A percentile compares a stretch with the other conserved stretches of the same genome.
These are phyloP conservation scores for Aspergillus steynii DNA, from an alignment of 495 filamentous ascomycete genomes.

Conservation along the genomic window DNA sequence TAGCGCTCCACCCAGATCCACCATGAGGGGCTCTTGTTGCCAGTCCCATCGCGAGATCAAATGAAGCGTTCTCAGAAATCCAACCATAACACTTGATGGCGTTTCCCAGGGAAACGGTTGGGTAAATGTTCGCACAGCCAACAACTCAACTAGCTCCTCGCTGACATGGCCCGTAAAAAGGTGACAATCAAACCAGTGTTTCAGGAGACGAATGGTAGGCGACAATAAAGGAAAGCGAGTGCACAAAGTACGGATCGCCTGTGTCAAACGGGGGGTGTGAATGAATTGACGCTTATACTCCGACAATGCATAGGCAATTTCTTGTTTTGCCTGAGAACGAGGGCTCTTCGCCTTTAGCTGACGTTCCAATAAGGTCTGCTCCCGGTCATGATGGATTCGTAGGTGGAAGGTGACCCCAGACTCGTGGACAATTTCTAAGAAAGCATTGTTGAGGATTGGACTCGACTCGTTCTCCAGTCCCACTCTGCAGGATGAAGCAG, in stretches of 20 bases:
- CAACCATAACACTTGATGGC: slow-evolving; percentile 76
- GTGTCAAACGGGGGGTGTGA: slow-evolving; percentile 74
- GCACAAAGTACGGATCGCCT: slow-evolving; percentile 73
- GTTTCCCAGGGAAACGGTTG: slow-evolving; percentile 77
- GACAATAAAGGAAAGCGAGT: slow-evolving; percentile 81
- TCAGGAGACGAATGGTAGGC: slow-evolving; percentile 81
- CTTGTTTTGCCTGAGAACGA: slow-evolving; percentile 61
- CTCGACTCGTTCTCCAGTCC: slow-evolving; percentile 76
- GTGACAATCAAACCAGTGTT: slow-evolving; percentile 86
- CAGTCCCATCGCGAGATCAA: slow-evolving; percentile 89
- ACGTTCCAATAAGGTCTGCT: slow-evolving; percentile 76
- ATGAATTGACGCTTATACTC: slow-evolving; percentile 70
- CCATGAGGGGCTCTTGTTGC: slow-evolving; percentile 75
- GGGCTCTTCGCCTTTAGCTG: slow-evolving; percentile 69
- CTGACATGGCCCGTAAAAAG: slow-evolving; percentile 73
- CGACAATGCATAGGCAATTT: slow-evolving; percentile 65
- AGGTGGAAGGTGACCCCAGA: slow-evolving; percentile 60
- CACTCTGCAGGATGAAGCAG: slow-evolving; percentile 57
- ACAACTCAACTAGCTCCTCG: slow-evolving; percentile 80
- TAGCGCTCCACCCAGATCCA: slow-evolving; percentile 68
- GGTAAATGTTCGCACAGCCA: slow-evolving; percentile 74
- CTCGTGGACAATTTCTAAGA: slow-evolving; percentile 75
- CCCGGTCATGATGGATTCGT: slow-evolving; percentile 74
- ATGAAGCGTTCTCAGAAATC: slow-evolving; percentile 75
- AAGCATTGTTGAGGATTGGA: slow-evolving; percentile 73